Base-by-base conservation (phyloP, 78 protist species). In the Creolimax fragrantissima region DNA sequence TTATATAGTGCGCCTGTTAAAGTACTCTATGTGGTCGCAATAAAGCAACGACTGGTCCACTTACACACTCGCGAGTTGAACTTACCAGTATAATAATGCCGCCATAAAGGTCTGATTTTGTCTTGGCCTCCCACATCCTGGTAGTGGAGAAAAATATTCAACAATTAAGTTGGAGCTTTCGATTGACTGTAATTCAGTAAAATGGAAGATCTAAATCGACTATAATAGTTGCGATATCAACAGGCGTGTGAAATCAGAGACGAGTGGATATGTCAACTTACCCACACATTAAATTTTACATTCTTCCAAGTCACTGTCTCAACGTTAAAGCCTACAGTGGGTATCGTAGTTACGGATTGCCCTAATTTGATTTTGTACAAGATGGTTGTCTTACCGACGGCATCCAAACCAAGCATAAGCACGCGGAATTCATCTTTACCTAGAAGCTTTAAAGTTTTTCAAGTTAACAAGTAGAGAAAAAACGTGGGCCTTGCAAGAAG, bases 41-140 rank as follows among this genome's bases (percentile, higher is more conserved):
- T 24, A 58, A 58, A 32, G 74, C 74, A 58, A 32, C 24, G 74
- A 58, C 24, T 58, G 39, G 24, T 58, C 74, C 74, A 58, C 24
- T 58, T 58, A 32, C 74, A 58, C 74, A 58, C 74, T n/a, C n/a
- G n/a, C n/a, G n/a, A n/a, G n/a, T n/a, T n/a, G 11, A 24, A 58
- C 74, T 24, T 94, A 89, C 95, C 94, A 66, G 95, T 95, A 95
- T 95, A 97, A 94, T 97, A 97, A 93, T 97, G 97, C 41, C 95
- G 88, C 99, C 99, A 98, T 5, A 98, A 92, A 3, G 97, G 95
- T 5, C 99, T 93, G 74, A 98, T 95, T 43, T 95, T 96, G 93
- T 95, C 95, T 92, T 58, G 74, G 74, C 74, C 74, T 58, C 74
- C 74, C 24, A 58, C 74, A 24, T 58, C 74, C 74, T 58, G 24